Conservation (phyloP, 768 basidiomycete species). For the Pulveroboletus sp. region DNA sequence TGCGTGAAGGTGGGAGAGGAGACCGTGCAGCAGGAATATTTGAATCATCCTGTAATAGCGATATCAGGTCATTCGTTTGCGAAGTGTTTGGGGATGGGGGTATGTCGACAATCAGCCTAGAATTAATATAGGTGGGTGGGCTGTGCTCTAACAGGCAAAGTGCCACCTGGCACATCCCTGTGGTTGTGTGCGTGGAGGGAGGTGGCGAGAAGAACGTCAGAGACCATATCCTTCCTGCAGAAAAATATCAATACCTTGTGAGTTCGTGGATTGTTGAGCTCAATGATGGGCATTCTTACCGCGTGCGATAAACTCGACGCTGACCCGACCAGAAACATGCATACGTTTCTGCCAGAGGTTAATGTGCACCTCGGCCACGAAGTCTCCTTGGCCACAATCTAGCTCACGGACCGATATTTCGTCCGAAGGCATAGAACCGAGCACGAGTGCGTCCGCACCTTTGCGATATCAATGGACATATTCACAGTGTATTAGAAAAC, state of each 20-base stretch:
- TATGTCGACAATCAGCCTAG: conserved; percentile 44
- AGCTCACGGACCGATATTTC: conserved; percentile 54
- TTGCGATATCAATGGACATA: neutral
- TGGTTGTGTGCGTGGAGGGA: neutral
- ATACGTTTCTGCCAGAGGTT: conserved; percentile 70
- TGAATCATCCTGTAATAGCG: neutral
- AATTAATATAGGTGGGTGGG: conserved; percentile 56
- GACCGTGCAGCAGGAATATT: neutral
- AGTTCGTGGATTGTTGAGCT: too few species aligned
- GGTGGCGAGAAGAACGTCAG: conserved; percentile 21
- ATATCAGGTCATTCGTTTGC: conserved; percentile 6
- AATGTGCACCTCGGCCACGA: conserved; percentile 43
- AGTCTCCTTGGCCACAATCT: conserved; percentile 48
- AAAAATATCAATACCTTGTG: too few species aligned
- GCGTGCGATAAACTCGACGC: conserved; percentile 65
- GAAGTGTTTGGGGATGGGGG: conserved; percentile 14
- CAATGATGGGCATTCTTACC: conserved; percentile 25
- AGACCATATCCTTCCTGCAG: conserved; percentile 28
- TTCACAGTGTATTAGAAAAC: too few species aligned
- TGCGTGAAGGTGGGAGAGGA: neutral
- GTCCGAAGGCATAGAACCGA: conserved; percentile 48
- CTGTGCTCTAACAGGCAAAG: conserved; percentile 55
- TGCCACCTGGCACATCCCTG: conserved; percentile 40
- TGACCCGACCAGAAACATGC: conserved; percentile 53
- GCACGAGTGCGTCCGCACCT: conserved; percentile 49